These are phyloP conservation scores for Tylopilus rubrobrunneus DNA, from an alignment of 768 basidiomycete species.

Conservation along the genomic window DNA sequence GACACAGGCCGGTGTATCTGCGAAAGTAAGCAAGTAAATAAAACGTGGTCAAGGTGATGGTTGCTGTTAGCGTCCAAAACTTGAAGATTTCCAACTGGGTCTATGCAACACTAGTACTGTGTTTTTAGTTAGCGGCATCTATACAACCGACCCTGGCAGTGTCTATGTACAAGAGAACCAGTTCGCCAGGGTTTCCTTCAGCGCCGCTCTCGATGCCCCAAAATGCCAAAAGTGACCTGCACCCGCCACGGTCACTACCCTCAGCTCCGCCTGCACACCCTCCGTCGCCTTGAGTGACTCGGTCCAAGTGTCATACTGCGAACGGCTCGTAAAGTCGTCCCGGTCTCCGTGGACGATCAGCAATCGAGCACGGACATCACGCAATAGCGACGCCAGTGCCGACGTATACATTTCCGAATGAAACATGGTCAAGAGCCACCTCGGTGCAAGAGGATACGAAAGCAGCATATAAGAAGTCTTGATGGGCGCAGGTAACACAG, in stretches of 20 bases:
- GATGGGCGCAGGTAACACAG: slow-evolving; percentile 45
- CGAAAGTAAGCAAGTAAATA: slow-evolving; percentile 4
- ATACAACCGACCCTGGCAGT: slow-evolving; percentile 11
- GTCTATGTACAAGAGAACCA: slow-evolving; percentile 18
- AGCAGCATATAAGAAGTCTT: slow-evolving; percentile 64
- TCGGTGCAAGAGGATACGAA: slow-evolving; percentile 72
- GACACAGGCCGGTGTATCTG: slow-evolving; percentile 11
- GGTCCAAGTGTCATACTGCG: slow-evolving; percentile 56
- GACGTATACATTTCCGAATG: slow-evolving; percentile 49
- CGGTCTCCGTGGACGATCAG: slow-evolving; percentile 63
- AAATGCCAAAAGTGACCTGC: slow-evolving; percentile 71
- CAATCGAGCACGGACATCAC: slow-evolving; percentile 44
- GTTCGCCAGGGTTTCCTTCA: slow-evolving; percentile 18
- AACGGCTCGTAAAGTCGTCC: slow-evolving; percentile 66
- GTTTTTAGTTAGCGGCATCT: slow-evolving; percentile 12
- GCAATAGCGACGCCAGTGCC: slow-evolving; percentile 48
- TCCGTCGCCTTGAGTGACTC: slow-evolving; percentile 32
- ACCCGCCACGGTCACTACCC: slow-evolving; percentile 37
- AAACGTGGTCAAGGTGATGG: slow-evolving; percentile 23
- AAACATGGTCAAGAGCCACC: slow-evolving; percentile 69
- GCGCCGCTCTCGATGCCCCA: slow-evolving; percentile 16
- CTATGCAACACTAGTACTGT: not conserved
- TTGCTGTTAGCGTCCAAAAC: slow-evolving; percentile 20
- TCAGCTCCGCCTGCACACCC: slow-evolving; percentile 25
- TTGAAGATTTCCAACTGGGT: not conserved